Evolutionary conservation across 2,329 filamentous ascomycete species (phyloP).

Genomic region (Chrysoporthe cubensis): DNA sequence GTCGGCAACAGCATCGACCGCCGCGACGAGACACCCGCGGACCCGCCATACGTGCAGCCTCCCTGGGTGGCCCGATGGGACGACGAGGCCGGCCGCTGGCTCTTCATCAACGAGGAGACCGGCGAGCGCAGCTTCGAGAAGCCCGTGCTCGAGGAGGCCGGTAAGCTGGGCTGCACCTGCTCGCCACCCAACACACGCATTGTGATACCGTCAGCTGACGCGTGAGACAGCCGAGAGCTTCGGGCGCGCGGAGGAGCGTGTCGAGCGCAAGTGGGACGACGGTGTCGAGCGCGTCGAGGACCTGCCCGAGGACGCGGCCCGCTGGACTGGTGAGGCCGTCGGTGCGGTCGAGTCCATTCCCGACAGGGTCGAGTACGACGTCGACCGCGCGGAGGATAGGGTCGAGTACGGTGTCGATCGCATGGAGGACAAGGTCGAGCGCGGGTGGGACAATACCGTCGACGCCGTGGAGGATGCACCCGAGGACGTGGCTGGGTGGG

Average conservation of each 20-base stretch:
- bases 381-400: slow-evolving; percentile 9
- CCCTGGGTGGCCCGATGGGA: slow-evolving; percentile 25
- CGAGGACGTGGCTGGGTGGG: slow-evolving; percentile 20
- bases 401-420: slow-evolving; percentile 20
- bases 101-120: slow-evolving; percentile 26
- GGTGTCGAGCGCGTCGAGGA: slow-evolving; percentile 18
- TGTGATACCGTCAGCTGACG: not conserved
- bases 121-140: slow-evolving; percentile 25
- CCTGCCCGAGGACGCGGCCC: slow-evolving; percentile 24
- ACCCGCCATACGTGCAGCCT: slow-evolving; percentile 23
- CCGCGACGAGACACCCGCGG: slow-evolving; percentile 15
- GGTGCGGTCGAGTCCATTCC: slow-evolving; percentile 20
- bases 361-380: slow-evolving; percentile 14
- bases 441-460: slow-evolving; percentile 28
- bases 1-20: slow-evolving; percentile 17
- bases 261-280: slow-evolving; percentile 20
- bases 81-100: slow-evolving; percentile 22
- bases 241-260: slow-evolving; percentile 17
- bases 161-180: slow-evolving; percentile 6
- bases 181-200: not conserved
- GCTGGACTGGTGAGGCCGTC: slow-evolving; percentile 24
- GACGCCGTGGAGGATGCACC: slow-evolving; percentile 24
- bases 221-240: slow-evolving; percentile 15
- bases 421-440: slow-evolving; percentile 33
- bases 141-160: slow-evolving; percentile 23